Conservation (phyloP, 2,329 filamentous ascomycete genomes). For the Helminthosporium solani region DNA sequence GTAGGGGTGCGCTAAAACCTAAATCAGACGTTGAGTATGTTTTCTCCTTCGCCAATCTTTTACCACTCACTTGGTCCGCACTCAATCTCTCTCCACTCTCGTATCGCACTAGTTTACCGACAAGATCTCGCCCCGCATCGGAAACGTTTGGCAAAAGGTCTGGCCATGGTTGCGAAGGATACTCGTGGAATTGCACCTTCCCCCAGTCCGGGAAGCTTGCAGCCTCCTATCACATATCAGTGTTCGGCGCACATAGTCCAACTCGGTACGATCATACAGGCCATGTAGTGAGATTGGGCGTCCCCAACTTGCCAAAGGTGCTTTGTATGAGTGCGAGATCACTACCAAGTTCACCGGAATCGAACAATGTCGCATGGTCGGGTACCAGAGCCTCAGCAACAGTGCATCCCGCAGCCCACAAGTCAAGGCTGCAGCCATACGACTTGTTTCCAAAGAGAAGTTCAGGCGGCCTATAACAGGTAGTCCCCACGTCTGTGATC, state of each 20-base stretch:
- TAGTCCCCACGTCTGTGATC: constrained; percentile 90
- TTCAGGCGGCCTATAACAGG: constrained; percentile 86
- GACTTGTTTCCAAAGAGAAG: constrained; percentile 78
- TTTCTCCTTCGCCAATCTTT: neutral
- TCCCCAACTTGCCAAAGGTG: constrained; percentile 89
- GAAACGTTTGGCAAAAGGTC: constrained; percentile 65
- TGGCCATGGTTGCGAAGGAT: constrained; percentile 67
- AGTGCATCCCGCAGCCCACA: constrained; percentile 87
- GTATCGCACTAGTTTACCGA: constrained; percentile 69
- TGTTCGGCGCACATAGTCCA: neutral
- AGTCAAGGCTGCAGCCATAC: constrained; percentile 74
- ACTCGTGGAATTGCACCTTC: constrained; percentile 76
- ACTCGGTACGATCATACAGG: constrained; percentile 56
- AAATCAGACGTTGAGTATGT: constrained; percentile 1
- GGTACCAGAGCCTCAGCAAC: constrained; percentile 70
- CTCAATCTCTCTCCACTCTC: constrained; percentile 67
- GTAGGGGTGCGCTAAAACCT: constrained; percentile 35
- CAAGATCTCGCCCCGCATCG: constrained; percentile 62
- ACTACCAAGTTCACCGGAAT: constrained; percentile 85
- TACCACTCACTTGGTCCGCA: constrained; percentile 59
- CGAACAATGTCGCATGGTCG: constrained; percentile 67
- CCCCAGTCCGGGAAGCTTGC: constrained; percentile 78
- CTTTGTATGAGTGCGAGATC: constrained; percentile 88
- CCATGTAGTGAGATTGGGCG: constrained; percentile 77
- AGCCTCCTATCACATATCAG: constrained; percentile 55